Base-by-base conservation (phyloP, 805 yeast species). In the Saturnispora sekii region DNA sequence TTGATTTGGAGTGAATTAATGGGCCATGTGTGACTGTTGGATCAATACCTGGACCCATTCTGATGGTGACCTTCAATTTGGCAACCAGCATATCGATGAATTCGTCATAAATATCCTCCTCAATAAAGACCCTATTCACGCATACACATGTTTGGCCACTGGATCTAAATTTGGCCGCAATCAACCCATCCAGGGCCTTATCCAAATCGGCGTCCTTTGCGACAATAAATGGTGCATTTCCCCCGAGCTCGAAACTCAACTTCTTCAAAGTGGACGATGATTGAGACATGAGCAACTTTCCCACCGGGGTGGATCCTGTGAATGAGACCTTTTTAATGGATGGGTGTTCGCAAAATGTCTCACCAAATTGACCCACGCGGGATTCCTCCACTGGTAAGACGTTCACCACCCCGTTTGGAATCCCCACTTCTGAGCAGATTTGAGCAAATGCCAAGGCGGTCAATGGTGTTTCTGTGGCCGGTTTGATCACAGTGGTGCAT, bases 141-240 rank as follows among this genome's bases (percentile, higher is more conserved):
- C 88, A 81, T 31, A 82, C 82, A 62, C 93, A 84, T 4, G 88
- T 81, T 63, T 84, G 90, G 41, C 93, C 90, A 41, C 81, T 71
- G 4, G 81, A 78, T 54, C 90, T 70, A 64, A 82, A 83, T 60
- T 83, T 84, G 48, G 79, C 72, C 11, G 72, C 73, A 44, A 81
- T 57, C 5, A 81, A 69, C 16, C 77, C 84, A 11, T 69, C 70
- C 5, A 81, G 76, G 1, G 89, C 90, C 38, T 68, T 64, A 43
- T 76, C 81, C 17, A 83, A 52, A 50, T 80, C 33, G 5, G 84
- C 86, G 57, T 82, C 89, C 34, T 77, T 77, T 58, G 81, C 81
- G 2, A 84, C 80, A 43, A 84, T 72, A 51, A 82, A 76, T 2
- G 94, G 89, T 3, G 89, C 86, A 60, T 84, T 84, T 14, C 90